These are phyloP conservation scores for Umbelopsis isabellina DNA, from an alignment of 192 early-diverging fungal genomes.

Conservation along the genomic window DNA sequence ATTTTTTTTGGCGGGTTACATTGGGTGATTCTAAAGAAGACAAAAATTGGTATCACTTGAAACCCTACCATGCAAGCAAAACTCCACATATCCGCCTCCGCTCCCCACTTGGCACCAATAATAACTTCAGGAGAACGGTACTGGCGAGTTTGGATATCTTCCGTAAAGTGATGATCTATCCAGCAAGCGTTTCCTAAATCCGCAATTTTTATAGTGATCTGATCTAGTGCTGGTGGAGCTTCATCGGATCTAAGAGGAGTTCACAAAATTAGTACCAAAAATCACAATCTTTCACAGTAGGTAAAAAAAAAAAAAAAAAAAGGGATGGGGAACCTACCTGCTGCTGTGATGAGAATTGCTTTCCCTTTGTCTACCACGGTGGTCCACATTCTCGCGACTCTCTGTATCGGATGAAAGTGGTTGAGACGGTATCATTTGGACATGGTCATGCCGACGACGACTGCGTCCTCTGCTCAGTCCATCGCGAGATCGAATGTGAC, in stretches of 20 bases:
- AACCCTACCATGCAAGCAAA: constrained; percentile 81
- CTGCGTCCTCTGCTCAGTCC: constrained; percentile 27
- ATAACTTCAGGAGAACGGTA: constrained; percentile 97
- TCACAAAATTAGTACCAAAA: background rate
- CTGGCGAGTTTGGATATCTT: constrained; percentile 97
- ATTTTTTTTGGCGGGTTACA: background rate
- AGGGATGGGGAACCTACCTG: no score
- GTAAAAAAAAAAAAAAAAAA: no score
- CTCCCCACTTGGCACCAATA: constrained; percentile 83
- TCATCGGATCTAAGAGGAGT: background rate
- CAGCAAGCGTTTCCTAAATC: constrained; percentile 98
- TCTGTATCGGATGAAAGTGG: constrained; percentile 28
- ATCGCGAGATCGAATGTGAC: constrained; percentile 28
- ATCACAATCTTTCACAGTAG: no score
- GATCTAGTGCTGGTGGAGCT: background rate
- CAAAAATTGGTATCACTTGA: no score
- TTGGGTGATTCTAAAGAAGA: background rate
- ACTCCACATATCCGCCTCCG: constrained; percentile 92
- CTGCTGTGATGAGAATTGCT: background rate
- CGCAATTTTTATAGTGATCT: constrained; percentile 87
- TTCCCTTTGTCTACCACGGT: background rate
- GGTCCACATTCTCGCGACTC: constrained; percentile 13
- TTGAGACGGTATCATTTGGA: constrained; percentile 37
- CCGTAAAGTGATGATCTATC: constrained; percentile 93
- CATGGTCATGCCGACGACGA: constrained; percentile 4